Evolutionary conservation across 768 basidiomycete genomes (phyloP), one percentile per base, ranked within the genome.

Genomic region (Suillus bovinus): DNA sequence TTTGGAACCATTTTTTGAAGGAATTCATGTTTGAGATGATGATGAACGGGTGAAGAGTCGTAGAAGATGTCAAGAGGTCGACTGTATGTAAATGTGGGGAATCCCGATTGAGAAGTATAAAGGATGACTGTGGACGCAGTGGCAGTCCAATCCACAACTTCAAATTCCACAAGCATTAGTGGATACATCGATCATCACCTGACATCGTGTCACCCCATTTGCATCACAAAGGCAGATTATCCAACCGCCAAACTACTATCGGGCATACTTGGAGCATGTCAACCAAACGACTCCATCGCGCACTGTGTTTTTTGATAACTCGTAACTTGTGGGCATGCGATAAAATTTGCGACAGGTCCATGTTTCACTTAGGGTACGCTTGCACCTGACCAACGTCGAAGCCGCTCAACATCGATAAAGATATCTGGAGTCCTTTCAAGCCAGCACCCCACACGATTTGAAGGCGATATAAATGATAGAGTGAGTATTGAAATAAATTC

Each of bases 1-100:
- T 57, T 36, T 61, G 57, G 39, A 67, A 49, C 47, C 8, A 42
- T 4, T 27, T 49, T 6, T 49, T 49, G 24, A 49, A 9, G 8
- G 24, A 27, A 49, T 27, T 16, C 24, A 49, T 49, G 7, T 16
- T 49, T 27, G 10, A 22, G 13, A 27, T 22, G 4, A 24, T 7
- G 47, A 24, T 16, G 13, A 16, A 16, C 10, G 5, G 20, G 8
- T 41, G 7, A 20, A 41, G 20, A n/a, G 31, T 54, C 22, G 33
- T 22, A 16, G 24, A 22, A 4, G 16, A 4, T 54, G 34, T 22
- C 2, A 54, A 24, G 7, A 16, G 33, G 20, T 34, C 5, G n/a
- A 34, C n/a, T 53, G 31, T 7, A 17, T 31, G 29, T 4, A 11
- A 33, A 20, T 11, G 31, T 42, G 41, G 14, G 29, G 49, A 31